Evolutionary conservation across 1,139 yeast species (phyloP).

Genomic region (Pichia sp.): DNA sequence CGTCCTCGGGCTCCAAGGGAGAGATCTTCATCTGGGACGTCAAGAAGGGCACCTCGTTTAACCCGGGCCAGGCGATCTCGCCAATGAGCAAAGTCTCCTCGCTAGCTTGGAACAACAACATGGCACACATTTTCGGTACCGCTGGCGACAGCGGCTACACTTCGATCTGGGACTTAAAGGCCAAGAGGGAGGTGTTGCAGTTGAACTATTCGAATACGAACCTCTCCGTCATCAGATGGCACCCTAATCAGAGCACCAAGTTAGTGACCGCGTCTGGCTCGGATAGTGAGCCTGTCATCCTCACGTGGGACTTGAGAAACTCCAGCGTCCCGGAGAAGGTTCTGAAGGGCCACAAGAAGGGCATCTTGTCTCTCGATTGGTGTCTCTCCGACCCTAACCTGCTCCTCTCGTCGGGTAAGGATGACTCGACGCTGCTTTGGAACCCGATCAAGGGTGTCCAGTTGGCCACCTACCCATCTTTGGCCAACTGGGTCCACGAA

Average conservation of each 20-base stretch:
- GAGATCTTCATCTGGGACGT: slow-evolving; percentile 91
- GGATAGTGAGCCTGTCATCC: slow-evolving; percentile 74
- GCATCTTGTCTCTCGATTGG: slow-evolving; percentile 91
- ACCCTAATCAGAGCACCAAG: slow-evolving; percentile 91
- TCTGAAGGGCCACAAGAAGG: slow-evolving; percentile 79
- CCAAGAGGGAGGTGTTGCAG: slow-evolving; percentile 84
- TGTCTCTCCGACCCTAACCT: slow-evolving; percentile 76
- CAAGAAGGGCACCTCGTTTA: slow-evolving; percentile 55
- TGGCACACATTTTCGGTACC: slow-evolving; percentile 84
- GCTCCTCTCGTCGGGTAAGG: slow-evolving; percentile 86
- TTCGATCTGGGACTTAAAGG: slow-evolving; percentile 89
- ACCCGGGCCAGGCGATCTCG: slow-evolving; percentile 77
- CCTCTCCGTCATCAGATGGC: slow-evolving; percentile 62
- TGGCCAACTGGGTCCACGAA: slow-evolving; percentile 92
- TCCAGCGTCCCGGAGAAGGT: slow-evolving; percentile 81
- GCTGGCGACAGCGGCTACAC: slow-evolving; percentile 82
- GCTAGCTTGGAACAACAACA: slow-evolving; percentile 85
- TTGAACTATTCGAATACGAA: slow-evolving; percentile 63
- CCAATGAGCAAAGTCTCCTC: slow-evolving; percentile 80
- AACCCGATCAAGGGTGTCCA: slow-evolving; percentile 69
- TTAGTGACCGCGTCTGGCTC: slow-evolving; percentile 83
- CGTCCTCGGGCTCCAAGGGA: slow-evolving; percentile 83
- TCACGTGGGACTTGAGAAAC: slow-evolving; percentile 93
- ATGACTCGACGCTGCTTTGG: slow-evolving; percentile 85
- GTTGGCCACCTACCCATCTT: slow-evolving; percentile 84